These are phyloP conservation scores for Meira nashicola DNA, from an alignment of 1,284 basidiomycete species.

Conservation along the genomic window DNA sequence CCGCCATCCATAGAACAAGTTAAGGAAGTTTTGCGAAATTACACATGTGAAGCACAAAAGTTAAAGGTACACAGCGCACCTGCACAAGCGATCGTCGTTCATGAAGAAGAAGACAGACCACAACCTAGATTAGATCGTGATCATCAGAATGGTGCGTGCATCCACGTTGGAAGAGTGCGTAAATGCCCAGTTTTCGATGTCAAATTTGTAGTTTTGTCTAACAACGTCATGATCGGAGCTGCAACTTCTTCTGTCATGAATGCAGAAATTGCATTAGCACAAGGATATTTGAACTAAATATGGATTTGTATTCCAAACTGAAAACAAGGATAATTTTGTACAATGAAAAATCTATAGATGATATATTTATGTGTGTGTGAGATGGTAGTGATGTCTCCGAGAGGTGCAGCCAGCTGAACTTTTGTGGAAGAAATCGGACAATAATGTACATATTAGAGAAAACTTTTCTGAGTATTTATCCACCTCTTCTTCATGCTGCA, in stretches of 20 bases:
- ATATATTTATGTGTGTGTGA: no score
- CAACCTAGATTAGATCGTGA: conserved; percentile 90
- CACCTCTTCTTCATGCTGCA: not conserved
- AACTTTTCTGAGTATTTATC: not conserved
- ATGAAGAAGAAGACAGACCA: conserved; percentile 86
- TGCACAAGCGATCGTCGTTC: conserved; percentile 77
- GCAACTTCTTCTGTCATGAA: conserved; percentile 97
- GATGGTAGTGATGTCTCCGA: no score
- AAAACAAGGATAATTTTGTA: not conserved
- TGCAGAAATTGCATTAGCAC: conserved; percentile 85
- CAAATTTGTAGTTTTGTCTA: conserved; percentile 80
- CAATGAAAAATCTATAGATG: not conserved
- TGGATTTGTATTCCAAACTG: not conserved
- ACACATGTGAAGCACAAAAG: conserved; percentile 72
- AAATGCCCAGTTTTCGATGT: conserved; percentile 81
- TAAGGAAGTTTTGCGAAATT: conserved; percentile 71
- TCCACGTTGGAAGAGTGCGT: conserved; percentile 84
- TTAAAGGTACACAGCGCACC: conserved; percentile 82
- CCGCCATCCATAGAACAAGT: conserved; percentile 84
- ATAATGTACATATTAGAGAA: not conserved
- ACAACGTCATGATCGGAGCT: conserved; percentile 94
- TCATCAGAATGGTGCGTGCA: conserved; percentile 84
- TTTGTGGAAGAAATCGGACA: not conserved
- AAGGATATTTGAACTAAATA: conserved; percentile 57
- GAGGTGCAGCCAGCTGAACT: no score